Base-by-base conservation (phyloP, 257 asterid species). In the Scutellaria baicalensis region DNA sequence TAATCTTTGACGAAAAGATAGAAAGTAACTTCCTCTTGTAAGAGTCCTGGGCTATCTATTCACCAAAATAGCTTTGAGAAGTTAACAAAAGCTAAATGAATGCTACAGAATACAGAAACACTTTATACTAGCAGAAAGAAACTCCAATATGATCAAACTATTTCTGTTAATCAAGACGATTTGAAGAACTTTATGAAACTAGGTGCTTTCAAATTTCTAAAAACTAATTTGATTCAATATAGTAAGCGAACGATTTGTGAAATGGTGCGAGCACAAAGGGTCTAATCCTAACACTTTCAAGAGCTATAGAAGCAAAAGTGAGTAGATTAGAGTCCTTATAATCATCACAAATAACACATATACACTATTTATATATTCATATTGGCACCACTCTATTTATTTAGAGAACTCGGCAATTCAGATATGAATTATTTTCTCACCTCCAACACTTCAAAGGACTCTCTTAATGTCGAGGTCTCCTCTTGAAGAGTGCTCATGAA, bases 401-500 rank as follows among this genome's bases (percentile, higher is more conserved):
- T 27, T 27, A 27, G 33, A 27, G 33, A 27, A 27, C 33, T 27
- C 3, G 4, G 56, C 13, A 73, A 69, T 31, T 20, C 7, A 61
- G 60, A 68, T 44, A n/a, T 8, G 48, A 43, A 3, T 21, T 38
- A 49, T 50, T 56, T 59, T 66, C 82, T 81, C 69, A 92, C 98
- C 96, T 89, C 96, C 78, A 92, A 79, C 70, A 88, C 86, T 7
- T 74, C 77, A 44, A 86, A 87, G 20, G 96, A 89, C 62, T 86
- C 96, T 66, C 71, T 86, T 75, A 84, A 45, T 14, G 73, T 12
- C 6, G 90, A 33, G 49, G 70, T 70, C 70, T 92, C 98, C 75
- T 89, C 98, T 73, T 84, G 86, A 72, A 86, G 87, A 59, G 86
- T 88, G 79, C 89, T 75, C 96, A 92, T 89, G 64, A 89, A 84